Conservation (phyloP, 169 alveolate species). For the Eimeria sp. region DNA sequence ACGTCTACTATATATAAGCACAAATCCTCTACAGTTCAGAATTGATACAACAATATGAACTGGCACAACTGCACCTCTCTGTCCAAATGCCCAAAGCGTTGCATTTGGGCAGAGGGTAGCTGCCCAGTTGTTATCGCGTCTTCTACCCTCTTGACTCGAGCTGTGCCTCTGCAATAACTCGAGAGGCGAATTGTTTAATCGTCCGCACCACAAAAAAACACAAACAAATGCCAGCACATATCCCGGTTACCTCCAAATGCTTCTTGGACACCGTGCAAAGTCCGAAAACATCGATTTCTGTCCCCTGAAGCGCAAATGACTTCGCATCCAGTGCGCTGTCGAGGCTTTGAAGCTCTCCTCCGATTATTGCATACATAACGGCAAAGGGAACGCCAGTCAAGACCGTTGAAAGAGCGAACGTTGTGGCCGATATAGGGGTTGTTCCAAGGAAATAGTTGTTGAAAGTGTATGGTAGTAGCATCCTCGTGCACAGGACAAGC, state of each 20-base stretch:
- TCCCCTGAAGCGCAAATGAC: constrained; percentile 46
- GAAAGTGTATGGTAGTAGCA: constrained; percentile 66
- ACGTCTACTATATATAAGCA: not conserved
- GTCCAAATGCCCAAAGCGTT: not conserved
- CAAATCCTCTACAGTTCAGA: not conserved
- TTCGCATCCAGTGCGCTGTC: constrained; percentile 70
- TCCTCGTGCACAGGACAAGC: constrained; percentile 67
- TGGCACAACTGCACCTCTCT: not conserved
- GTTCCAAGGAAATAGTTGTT: constrained; percentile 72
- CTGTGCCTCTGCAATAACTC: constrained; percentile 59
- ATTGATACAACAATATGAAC: not conserved
- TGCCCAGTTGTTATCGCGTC: not conserved
- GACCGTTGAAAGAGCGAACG: constrained; percentile 41
- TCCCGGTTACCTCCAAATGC: constrained; percentile 55
- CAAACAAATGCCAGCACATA: constrained; percentile 29
- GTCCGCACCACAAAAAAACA: constrained; percentile 60
- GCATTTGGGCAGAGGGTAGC: not conserved
- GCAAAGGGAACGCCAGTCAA: constrained; percentile 74
- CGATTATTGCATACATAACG: constrained; percentile 49
- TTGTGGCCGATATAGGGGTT: constrained; percentile 41
- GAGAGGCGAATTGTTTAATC: constrained; percentile 49
- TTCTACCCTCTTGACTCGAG: not conserved
- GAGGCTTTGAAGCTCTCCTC: constrained; percentile 74
- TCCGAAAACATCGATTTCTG: constrained; percentile 51
- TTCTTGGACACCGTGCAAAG: constrained; percentile 60